phyloP scores from a whole-genome alignment of 1,139 yeast species.

The Blastobotrys petasosporus region DNA sequence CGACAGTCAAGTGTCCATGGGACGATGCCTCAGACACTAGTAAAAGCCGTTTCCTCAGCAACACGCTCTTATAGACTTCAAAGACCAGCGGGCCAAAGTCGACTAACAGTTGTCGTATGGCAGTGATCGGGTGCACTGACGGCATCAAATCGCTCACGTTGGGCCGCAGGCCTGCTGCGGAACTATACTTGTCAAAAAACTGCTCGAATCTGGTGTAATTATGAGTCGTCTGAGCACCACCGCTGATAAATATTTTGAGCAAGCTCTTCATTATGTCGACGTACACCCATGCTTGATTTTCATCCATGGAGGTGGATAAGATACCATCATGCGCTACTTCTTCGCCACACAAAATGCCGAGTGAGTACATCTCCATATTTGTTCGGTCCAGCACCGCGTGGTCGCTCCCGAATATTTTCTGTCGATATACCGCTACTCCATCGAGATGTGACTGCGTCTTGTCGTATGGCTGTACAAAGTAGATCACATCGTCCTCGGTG shows the following conservation, averaged over 20 bases:
- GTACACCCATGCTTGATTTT: slow-evolving; percentile 51
- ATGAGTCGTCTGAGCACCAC: neutral
- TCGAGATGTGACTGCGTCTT: slow-evolving; percentile 28
- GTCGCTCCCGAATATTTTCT: slow-evolving; percentile 28
- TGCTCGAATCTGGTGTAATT: slow-evolving; percentile 11
- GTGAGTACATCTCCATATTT: slow-evolving; percentile 27
- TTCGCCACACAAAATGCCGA: slow-evolving; percentile 27
- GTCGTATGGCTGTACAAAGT: slow-evolving; percentile 40
- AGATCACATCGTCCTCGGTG: slow-evolving; percentile 46
- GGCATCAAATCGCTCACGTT: slow-evolving; percentile 3
- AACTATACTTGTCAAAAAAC: slow-evolving; percentile 11
- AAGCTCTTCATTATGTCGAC: slow-evolving; percentile 42
- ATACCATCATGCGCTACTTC: slow-evolving; percentile 16
- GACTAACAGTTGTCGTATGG: slow-evolving; percentile 44
- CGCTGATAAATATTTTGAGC: slow-evolving; percentile 24
- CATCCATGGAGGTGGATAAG: neutral
- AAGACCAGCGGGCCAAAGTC: slow-evolving; percentile 68
- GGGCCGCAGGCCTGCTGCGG: slow-evolving; percentile 3
- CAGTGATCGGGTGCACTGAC: slow-evolving; percentile 43
- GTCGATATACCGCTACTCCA: slow-evolving; percentile 48
- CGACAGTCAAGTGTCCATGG: slow-evolving; percentile 26
- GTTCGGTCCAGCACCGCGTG: slow-evolving; percentile 15
- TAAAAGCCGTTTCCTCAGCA: slow-evolving; percentile 56
- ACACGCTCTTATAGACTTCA: slow-evolving; percentile 60
- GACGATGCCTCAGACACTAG: slow-evolving; percentile 36